These are phyloP conservation scores for Diplogelasinospora grovesii DNA, from an alignment of 495 filamentous ascomycete species.

Conservation along the genomic window DNA sequence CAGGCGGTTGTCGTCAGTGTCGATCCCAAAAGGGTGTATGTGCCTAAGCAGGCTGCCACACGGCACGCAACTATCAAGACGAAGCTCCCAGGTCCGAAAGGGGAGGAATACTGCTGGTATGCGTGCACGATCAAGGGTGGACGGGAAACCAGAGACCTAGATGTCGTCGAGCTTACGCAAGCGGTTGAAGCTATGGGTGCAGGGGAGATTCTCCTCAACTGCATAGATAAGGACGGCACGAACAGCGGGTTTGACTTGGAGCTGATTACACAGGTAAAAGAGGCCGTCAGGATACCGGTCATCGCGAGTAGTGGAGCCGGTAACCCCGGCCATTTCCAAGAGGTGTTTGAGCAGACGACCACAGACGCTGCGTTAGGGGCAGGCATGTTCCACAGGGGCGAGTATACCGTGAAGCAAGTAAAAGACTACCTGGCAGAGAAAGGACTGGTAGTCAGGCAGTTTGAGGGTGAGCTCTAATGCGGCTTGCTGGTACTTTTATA, in stretches of 20 bases:
- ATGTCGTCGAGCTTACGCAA: slow-evolving; percentile 76
- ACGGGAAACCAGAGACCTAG: slow-evolving; percentile 81
- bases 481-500: no score
- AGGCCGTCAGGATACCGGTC: slow-evolving; percentile 78
- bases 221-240: slow-evolving; percentile 94
- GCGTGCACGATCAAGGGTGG: slow-evolving; percentile 96
- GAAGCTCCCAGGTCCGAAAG: slow-evolving; percentile 57
- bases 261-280: slow-evolving; percentile 81
- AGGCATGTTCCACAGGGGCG: slow-evolving; percentile 94
- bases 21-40: slow-evolving; percentile 87
- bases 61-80: slow-evolving; percentile 74
- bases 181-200: slow-evolving; percentile 96
- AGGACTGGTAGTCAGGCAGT: slow-evolving; percentile 68
- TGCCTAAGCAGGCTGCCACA: slow-evolving; percentile 64
- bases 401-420: slow-evolving; percentile 93
- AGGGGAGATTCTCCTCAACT: slow-evolving; percentile 91
- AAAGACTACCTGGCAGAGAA: slow-evolving; percentile 70
- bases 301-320: slow-evolving; percentile 94
- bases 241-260: slow-evolving; percentile 95
- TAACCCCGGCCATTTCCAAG: slow-evolving; percentile 78
- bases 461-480: slow-evolving; percentile 48
- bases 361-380: slow-evolving; percentile 93
- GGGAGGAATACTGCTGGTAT: slow-evolving; percentile 90
- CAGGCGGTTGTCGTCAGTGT: slow-evolving; percentile 96
- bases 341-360: slow-evolving; percentile 78